Evolutionary conservation across 1,284 basidiomycete genomes (phyloP).

Genomic region (Clitocybe nebularis): DNA sequence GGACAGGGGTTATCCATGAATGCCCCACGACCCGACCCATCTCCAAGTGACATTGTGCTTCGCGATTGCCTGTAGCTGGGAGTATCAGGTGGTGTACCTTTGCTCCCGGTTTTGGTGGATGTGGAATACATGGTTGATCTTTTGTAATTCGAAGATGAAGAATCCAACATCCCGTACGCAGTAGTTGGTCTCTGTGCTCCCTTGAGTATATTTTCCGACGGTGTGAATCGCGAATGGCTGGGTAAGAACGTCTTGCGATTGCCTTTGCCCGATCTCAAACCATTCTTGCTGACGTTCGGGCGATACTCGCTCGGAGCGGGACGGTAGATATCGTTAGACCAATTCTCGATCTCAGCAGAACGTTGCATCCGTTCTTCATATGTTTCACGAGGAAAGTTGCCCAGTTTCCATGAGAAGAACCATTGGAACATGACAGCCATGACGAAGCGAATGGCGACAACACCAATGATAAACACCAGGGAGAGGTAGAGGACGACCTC

Average conservation of each 20-base stretch:
- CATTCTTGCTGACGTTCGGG: conserved; percentile 80
- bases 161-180: conserved; percentile 71
- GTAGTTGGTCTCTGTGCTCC: conserved; percentile 65
- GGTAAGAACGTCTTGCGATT: conserved; percentile 74
- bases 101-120: conserved; percentile 36
- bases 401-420: conserved; percentile 95
- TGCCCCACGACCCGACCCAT: conserved; percentile 36
- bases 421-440: conserved; percentile 98
- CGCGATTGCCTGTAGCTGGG: conserved; percentile 72
- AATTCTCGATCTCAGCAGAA: conserved; percentile 89
- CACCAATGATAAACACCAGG: conserved; percentile 95
- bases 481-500: conserved; percentile 93
- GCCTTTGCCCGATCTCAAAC: conserved; percentile 48
- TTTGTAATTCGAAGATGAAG: conserved; percentile 49
- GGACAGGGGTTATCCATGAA: conserved; percentile 77
- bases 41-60: conserved; percentile 77
- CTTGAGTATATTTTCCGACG: conserved; percentile 66
- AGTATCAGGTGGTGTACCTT: conserved; percentile 72
- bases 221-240: conserved; percentile 84
- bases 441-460: conserved; percentile 91
- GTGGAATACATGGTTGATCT: conserved; percentile 59
- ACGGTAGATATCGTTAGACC: conserved; percentile 95
- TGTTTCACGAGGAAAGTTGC: conserved; percentile 91
- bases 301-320: conserved; percentile 90
- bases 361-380: conserved; percentile 94